These are phyloP conservation scores for Neurospora terricola DNA, from an alignment of 495 filamentous ascomycete species.

Conservation along the genomic window DNA sequence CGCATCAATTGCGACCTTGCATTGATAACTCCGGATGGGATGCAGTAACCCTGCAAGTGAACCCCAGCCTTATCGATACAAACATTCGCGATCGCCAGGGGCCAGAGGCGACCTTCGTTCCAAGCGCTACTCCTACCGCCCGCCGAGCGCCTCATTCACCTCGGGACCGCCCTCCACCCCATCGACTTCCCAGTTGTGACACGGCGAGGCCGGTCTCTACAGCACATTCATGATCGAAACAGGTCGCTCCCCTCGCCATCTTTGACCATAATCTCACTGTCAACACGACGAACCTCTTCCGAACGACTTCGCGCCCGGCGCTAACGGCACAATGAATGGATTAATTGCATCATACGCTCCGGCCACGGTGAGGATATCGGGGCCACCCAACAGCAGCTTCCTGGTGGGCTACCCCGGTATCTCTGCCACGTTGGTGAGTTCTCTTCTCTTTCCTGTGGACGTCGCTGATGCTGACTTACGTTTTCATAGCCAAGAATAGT, in stretches of 20 bases:
- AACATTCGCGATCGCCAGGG: conserved; percentile 6
- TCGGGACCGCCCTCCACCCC: neutral
- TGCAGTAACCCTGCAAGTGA: neutral
- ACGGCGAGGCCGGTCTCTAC: conserved; percentile 12
- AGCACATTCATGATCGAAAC: conserved; percentile 17
- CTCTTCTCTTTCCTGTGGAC: neutral
- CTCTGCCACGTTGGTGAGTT: conserved; percentile 86
- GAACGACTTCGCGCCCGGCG: conserved; percentile 4
- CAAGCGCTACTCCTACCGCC: neutral
- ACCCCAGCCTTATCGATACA: conserved; percentile 20
- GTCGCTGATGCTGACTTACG: conserved; percentile 15
- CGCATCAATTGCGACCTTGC: neutral
- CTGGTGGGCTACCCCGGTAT: conserved; percentile 96
- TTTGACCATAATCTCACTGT: conserved; percentile 6
- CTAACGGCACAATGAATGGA: conserved; percentile 20
- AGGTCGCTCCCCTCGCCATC: conserved; percentile 8
- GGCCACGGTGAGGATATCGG: conserved; percentile 93
- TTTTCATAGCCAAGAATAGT: conserved; percentile 74
- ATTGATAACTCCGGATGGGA: neutral
- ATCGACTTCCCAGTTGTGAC: conserved; percentile 6
- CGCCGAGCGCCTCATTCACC: conserved; percentile 11
- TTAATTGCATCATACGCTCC: conserved; percentile 20
- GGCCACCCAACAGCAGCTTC: conserved; percentile 93
- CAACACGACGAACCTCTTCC: neutral
- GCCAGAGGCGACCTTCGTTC: neutral